phyloP scores from a whole-genome alignment of 371 early-diverging fungal species.

The Mucor indicus region DNA sequence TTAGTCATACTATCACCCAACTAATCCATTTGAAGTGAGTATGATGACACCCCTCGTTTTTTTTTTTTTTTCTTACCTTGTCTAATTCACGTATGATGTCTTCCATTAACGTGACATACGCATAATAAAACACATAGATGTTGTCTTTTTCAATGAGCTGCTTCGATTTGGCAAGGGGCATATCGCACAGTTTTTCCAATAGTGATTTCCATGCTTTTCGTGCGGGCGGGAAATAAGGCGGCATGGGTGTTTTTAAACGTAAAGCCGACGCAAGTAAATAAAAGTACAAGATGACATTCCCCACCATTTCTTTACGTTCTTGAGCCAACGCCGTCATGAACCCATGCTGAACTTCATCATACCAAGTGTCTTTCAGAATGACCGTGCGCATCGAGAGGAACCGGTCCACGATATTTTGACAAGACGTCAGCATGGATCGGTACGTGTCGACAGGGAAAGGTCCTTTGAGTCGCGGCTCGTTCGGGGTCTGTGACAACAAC shows the following conservation, averaged over 20 bases:
- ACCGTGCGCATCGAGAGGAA: conserved; percentile 69
- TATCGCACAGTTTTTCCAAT: conserved; percentile 43
- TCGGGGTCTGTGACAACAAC: conserved; percentile 68
- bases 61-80: conserved; percentile 27
- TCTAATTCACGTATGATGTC: conserved; percentile 81
- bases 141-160: conserved; percentile 50
- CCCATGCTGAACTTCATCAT: conserved; percentile 46
- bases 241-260: conserved; percentile 78
- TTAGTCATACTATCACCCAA: conserved; percentile 40
- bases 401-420: conserved; percentile 74
- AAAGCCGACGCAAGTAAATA: conserved; percentile 79
- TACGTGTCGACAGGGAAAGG: conserved; percentile 72
- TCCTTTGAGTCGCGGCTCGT: conserved; percentile 86
- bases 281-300: conserved; percentile 72
- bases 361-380: conserved; percentile 63
- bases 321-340: conserved; percentile 57
- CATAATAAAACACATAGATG: conserved; percentile 76
- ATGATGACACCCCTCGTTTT: not conserved
- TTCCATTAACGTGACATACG: conserved; percentile 76
- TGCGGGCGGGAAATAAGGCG: conserved; percentile 77
- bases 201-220: conserved; percentile 46
- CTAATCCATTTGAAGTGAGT: conserved; percentile 8
- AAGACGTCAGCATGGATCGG: conserved; percentile 60
- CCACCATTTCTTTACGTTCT: conserved; percentile 67
- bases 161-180: conserved; percentile 50